These are phyloP conservation scores for Chalaropsis thielavioides DNA, from an alignment of 2,329 filamentous ascomycete species.

Conservation along the genomic window DNA sequence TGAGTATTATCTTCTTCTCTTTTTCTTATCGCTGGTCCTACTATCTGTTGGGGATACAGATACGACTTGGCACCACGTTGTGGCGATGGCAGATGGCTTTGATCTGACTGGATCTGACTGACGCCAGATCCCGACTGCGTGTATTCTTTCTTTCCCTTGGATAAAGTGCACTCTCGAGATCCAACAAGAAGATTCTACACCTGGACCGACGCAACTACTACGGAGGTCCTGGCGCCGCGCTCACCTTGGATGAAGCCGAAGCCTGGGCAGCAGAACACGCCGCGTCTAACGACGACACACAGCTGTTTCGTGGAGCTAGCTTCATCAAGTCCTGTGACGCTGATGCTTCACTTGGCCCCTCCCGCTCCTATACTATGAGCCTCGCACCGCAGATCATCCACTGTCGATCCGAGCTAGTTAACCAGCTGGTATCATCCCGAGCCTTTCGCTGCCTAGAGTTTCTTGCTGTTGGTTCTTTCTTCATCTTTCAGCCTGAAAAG, in stretches of 20 bases:
- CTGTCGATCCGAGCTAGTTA: conserved; percentile 61
- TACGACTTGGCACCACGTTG: conserved; percentile 20
- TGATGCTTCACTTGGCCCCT: conserved; percentile 34
- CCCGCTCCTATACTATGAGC: conserved; percentile 68
- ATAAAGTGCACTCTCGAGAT: conserved; percentile 75
- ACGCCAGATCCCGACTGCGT: conserved; percentile 35
- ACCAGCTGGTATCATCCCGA: conserved; percentile 72
- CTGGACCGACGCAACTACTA: conserved; percentile 81
- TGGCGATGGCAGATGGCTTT: conserved; percentile 4
- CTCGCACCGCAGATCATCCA: conserved; percentile 81
- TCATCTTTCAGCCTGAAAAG: conserved; percentile 44
- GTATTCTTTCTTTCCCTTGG: conserved; percentile 22
- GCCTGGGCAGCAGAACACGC: conserved; percentile 40
- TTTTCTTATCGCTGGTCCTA: conserved; percentile 22
- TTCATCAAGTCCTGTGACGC: conserved; percentile 27
- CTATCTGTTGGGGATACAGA: conserved; percentile 23
- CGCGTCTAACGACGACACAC: conserved; percentile 20
- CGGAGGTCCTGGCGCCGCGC: conserved; percentile 69
- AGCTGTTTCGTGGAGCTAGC: conserved; percentile 27
- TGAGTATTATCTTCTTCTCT: conserved; percentile 31
- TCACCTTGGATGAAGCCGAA: conserved; percentile 70
- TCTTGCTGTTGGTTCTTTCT: conserved; percentile 84
- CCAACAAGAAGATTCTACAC: conserved; percentile 80
- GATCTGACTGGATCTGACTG: conserved; percentile 44
- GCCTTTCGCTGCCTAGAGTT: conserved; percentile 87